Evolutionary conservation across 176 grass and related monocot species (phyloP).

Genomic region (Luzula sylvatica): DNA sequence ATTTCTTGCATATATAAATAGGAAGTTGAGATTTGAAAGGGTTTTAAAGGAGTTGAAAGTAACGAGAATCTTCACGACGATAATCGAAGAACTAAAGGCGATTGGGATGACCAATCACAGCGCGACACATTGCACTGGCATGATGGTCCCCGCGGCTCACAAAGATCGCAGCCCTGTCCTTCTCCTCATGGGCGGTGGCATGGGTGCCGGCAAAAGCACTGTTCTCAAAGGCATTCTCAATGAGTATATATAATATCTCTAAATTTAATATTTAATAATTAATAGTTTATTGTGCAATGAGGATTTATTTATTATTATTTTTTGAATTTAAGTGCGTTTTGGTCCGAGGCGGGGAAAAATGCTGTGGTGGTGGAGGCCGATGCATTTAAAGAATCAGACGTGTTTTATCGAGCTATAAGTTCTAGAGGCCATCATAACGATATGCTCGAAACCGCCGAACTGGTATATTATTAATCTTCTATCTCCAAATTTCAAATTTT

Average conservation of each 20-base stretch:
- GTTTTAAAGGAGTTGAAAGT: constrained; percentile 68
- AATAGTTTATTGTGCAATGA: too few relatives aligned
- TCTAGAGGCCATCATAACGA: constrained; percentile 79
- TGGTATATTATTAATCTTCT: constrained; percentile 44
- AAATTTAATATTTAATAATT: not conserved
- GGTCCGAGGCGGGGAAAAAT: constrained; percentile 45
- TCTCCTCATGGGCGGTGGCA: constrained; percentile 94
- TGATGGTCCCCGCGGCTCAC: constrained; percentile 74
- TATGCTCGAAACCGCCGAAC: constrained; percentile 83
- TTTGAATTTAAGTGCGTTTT: constrained; percentile 50
- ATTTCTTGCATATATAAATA: constrained; percentile 21
- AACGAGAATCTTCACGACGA: constrained; percentile 70
- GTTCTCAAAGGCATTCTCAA: constrained; percentile 68
- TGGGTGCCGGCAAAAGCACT: constrained; percentile 98
- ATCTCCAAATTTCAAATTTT: not conserved
- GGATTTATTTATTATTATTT: too few relatives aligned
- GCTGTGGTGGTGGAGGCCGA: constrained; percentile 92
- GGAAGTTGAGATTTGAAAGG: constrained; percentile 87
- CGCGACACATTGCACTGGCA: constrained; percentile 27
- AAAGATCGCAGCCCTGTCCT: constrained; percentile 72
- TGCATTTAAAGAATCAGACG: constrained; percentile 85
- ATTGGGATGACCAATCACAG: constrained; percentile 39
- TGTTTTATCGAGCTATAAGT: constrained; percentile 75
- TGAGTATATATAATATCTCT: constrained; percentile 37
- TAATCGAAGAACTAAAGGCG: constrained; percentile 72